Percentiles rank a stretch among this genome's conserved stretches.
Conservation (phyloP, 768 basidiomycete species). For the Serpula lacrymans region DNA sequence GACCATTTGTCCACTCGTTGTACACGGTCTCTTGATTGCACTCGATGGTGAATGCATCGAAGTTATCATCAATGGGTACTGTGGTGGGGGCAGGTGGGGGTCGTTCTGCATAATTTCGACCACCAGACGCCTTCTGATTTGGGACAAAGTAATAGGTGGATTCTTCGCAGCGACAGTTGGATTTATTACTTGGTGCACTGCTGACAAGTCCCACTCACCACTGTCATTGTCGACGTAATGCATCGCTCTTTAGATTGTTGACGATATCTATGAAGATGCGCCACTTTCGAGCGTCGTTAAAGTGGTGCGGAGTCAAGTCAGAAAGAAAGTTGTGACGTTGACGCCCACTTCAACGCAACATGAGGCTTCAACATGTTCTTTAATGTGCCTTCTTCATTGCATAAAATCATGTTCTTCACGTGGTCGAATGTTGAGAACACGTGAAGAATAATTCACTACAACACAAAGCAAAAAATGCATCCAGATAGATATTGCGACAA, state of each 20-base stretch:
- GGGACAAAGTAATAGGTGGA: conserved; percentile 30
- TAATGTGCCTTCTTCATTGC: conserved; percentile 22
- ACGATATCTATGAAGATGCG: neutral
- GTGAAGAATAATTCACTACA: no score
- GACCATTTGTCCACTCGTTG: conserved; percentile 28
- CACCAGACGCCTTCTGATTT: conserved; percentile 7
- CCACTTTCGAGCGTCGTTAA: conserved; percentile 7
- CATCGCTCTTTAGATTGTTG: conserved; percentile 12
- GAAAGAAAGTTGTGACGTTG: no score
- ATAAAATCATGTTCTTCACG: no score
- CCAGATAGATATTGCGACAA: no score
- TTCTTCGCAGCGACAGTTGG: conserved; percentile 20
- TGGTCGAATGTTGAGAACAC: no score
- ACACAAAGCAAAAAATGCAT: no score
- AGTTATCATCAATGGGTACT: conserved; percentile 28
- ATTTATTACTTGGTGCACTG: neutral
- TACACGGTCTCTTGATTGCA: conserved; percentile 24
- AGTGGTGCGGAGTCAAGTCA: no score
- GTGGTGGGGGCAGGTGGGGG: conserved; percentile 29
- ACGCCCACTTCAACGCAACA: conserved; percentile 14
- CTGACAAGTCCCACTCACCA: conserved; percentile 20
- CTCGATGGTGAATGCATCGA: conserved; percentile 26
- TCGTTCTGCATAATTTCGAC: conserved; percentile 13
- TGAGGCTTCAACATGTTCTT: conserved; percentile 26
- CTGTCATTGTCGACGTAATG: conserved; percentile 21